Conservation (phyloP, 1,284 basidiomycete genomes). For the Ustilago xerochloae region DNA sequence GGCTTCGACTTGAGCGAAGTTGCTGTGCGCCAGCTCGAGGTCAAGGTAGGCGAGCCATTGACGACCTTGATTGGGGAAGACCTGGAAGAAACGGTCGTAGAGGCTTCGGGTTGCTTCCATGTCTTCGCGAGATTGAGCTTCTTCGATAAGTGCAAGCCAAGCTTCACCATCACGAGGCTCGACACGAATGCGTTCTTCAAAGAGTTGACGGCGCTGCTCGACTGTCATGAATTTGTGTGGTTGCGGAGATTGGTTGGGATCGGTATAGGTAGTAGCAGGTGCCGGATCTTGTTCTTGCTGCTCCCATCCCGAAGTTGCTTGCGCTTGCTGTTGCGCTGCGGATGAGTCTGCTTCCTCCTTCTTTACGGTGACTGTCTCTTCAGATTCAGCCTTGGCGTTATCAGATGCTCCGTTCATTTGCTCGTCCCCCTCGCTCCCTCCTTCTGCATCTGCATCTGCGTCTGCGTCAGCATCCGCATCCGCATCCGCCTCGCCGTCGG, state of each 20-base stretch:
- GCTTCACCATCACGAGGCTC: slow-evolving; percentile 76
- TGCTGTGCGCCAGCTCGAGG: slow-evolving; percentile 79
- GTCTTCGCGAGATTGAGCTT: slow-evolving; percentile 77
- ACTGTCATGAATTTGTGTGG: slow-evolving; percentile 40
- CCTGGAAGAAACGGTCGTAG: slow-evolving; percentile 79
- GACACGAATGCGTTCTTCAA: slow-evolving; percentile 68
- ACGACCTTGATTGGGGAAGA: slow-evolving; percentile 76
- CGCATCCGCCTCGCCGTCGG: no score
- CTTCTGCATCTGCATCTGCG: slow-evolving; percentile 17
- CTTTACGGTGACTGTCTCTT: neutral
- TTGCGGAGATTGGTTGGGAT: slow-evolving; percentile 16
- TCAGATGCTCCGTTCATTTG: neutral
- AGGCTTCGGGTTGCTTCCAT: slow-evolving; percentile 77
- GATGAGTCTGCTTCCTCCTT: neutral
- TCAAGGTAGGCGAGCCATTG: slow-evolving; percentile 76
- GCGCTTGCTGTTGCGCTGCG: neutral
- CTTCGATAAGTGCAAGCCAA: slow-evolving; percentile 77
- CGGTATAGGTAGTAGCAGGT: neutral
- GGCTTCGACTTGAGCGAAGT: slow-evolving; percentile 71
- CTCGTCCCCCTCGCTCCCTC: slow-evolving; percentile 15
- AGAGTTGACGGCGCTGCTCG: slow-evolving; percentile 37
- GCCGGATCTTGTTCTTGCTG: neutral
- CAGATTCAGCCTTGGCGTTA: slow-evolving; percentile 13
- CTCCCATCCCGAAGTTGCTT: neutral
- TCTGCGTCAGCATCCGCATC: slow-evolving; percentile 26